phyloP scores from a whole-genome alignment of 305 asterid species.

The Fraxinus platypoda region DNA sequence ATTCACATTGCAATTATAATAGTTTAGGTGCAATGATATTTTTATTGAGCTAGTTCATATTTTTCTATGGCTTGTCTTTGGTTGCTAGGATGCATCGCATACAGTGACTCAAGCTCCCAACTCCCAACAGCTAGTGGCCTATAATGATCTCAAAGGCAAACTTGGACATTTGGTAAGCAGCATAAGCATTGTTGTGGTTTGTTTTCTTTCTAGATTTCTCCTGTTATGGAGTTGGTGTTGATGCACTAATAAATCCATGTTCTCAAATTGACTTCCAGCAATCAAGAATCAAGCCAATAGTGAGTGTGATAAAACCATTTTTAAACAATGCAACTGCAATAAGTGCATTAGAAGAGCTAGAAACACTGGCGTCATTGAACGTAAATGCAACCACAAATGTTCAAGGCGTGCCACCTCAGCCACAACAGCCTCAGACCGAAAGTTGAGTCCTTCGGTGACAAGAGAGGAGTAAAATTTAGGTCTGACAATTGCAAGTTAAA shows the following conservation, averaged over 20 bases:
- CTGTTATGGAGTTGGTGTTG: background rate
- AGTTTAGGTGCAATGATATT: background rate
- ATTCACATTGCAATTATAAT: background rate
- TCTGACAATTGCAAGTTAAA: background rate
- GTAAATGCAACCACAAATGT: slow-evolving; percentile 17
- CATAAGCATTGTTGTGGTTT: slow-evolving; percentile 4
- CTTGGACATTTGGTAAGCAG: slow-evolving; percentile 56
- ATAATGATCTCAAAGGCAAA: slow-evolving; percentile 49
- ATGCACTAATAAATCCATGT: background rate
- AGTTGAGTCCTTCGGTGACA: slow-evolving; percentile 29
- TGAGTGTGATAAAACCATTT: slow-evolving; percentile 45
- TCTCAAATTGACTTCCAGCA: slow-evolving; percentile 46
- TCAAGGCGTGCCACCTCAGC: slow-evolving; percentile 19
- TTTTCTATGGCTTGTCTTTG: slow-evolving; percentile 16
- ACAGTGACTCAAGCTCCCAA: slow-evolving; percentile 29
- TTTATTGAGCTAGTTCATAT: background rate
- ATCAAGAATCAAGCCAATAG: slow-evolving; percentile 49
- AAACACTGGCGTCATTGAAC: slow-evolving; percentile 37
- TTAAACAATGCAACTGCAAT: slow-evolving; percentile 43
- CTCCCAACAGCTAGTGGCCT: slow-evolving; percentile 54
- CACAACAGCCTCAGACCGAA: slow-evolving; percentile 25
- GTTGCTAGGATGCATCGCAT: slow-evolving; percentile 38
- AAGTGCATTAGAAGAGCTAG: slow-evolving; percentile 60
- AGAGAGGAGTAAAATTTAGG: slow-evolving; percentile 18
- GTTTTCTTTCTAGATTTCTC: background rate